phyloP scores from a whole-genome alignment of 1,139 yeast species.

The Magnusiomyces tetraspermus region DNA sequence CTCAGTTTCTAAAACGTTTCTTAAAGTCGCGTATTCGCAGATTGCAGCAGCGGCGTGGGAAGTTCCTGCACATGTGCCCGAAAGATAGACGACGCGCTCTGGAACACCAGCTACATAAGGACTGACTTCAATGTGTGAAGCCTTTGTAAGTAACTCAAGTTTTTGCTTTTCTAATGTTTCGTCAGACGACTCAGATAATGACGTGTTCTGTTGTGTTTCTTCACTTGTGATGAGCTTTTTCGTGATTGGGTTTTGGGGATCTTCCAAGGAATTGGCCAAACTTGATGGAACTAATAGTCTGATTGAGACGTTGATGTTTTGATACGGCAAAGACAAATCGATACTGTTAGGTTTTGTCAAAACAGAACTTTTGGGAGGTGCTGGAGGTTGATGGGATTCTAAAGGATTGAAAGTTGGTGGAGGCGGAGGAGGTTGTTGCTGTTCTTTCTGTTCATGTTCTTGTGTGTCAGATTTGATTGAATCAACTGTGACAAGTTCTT shows the following conservation, averaged over 20 bases:
- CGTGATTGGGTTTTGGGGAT: slow-evolving; percentile 1
- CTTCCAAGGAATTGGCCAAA: not conserved
- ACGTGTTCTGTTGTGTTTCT: not conserved
- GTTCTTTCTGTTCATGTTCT: slow-evolving; percentile 2
- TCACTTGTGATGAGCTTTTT: not conserved
- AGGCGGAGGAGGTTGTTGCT: not conserved
- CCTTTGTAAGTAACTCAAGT: not conserved
- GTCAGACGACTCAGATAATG: not conserved
- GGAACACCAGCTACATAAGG: not conserved
- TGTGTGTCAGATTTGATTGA: too few relatives aligned
- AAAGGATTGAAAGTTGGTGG: not conserved
- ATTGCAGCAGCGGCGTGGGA: not conserved
- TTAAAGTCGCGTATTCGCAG: not conserved
- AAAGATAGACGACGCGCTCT: not conserved
- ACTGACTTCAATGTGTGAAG: not conserved
- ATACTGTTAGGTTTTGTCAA: not conserved
- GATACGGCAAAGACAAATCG: not conserved
- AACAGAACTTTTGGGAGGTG: not conserved
- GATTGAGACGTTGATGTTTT: not conserved
- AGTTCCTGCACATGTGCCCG: not conserved
- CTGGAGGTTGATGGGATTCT: not conserved
- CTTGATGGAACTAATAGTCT: not conserved
- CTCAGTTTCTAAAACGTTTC: not conserved
- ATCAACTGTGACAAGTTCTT: not conserved
- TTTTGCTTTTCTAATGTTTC: not conserved